These are phyloP conservation scores for Lupinus albus DNA, from an alignment of 306 rosid genomes.

Conservation along the genomic window DNA sequence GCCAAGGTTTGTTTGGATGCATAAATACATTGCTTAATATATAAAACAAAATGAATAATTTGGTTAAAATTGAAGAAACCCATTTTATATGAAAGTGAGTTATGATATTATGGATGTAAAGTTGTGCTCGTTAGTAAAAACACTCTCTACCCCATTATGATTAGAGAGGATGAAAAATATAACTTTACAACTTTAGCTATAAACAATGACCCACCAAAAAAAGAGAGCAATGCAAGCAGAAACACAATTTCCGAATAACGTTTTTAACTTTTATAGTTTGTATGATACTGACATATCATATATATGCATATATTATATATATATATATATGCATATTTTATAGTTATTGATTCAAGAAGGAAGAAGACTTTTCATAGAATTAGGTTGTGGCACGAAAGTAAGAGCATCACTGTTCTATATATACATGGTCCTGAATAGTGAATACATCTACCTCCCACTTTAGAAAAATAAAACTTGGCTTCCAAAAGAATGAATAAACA, in stretches of 20 bases:
- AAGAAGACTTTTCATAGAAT: conserved; percentile 28
- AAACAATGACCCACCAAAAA: conserved; percentile 26
- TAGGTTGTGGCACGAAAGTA: conserved; percentile 20
- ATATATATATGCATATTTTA: not conserved
- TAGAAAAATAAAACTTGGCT: no score
- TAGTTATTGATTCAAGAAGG: not conserved
- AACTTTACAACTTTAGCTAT: conserved; percentile 14
- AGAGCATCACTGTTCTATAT: conserved; percentile 7
- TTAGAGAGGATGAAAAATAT: not conserved
- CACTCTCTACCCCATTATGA: no score
- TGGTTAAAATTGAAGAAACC: no score
- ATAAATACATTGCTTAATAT: no score
- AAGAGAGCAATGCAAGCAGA: conserved; percentile 21
- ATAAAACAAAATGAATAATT: no score
- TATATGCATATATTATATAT: not conserved
- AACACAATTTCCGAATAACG: conserved; percentile 10
- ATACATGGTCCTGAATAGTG: not conserved
- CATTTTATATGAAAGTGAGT: no score
- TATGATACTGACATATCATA: not conserved
- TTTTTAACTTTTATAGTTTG: conserved; percentile 21
- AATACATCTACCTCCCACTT: not conserved
- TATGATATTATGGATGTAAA: no score
- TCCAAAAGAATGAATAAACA: conserved; percentile 24
- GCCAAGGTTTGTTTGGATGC: no score
- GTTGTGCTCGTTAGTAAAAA: no score